Evolutionary conservation across 202 grass and related monocot genomes (phyloP), one percentile per base, ranked within the genome.

Genomic region (Digitaria exilis): DNA sequence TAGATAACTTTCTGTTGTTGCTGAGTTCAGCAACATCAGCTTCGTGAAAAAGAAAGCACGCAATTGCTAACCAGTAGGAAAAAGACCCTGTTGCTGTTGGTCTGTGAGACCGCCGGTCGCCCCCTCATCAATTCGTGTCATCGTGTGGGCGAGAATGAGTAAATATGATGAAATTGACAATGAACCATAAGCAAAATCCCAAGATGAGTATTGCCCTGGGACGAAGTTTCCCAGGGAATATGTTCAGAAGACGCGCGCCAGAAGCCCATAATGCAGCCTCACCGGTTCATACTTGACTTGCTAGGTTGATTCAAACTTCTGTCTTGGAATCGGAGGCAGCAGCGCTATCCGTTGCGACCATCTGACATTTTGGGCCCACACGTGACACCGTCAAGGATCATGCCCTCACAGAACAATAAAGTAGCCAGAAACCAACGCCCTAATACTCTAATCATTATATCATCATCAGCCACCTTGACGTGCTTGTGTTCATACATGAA

Each of bases 381-480:
- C 30, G 30, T 5, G 30, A 61, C 39, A 70, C 64, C 41, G 51
- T 14, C 82, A 64, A 69, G n/a, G 18, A 68, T 66, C 28, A 17
- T 69, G 2, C 17, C 2, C 17, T 48, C 73, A 5, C 18, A 2
- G 9, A 35, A 14, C 18, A 9, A 77, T 5, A 28, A 43, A 49
- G 24, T 71, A 35, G 1, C 4, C 19, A 52, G 50, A 51, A 68
- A 84, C 21, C 51, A 32, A 30, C 7, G 50, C 49, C n/a, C 35
- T 37, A 37, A 37, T 37, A 37, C 35, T 25, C 73, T 25, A 55
- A 39, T 49, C 26, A 14, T 25, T 43, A 42, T 32, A 74, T 10
- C 61, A 37, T 49, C 15, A 14, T n/a, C n/a, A n/a, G 44, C 21
- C 44, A 64, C 55, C 18, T 43, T 80, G 74, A 84, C 80, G 37